Percentiles rank a stretch among this genome's conserved stretches.
phyloP scores from a whole-genome alignment of 495 filamentous ascomycete genomes.

The Lasiosphaeriaceae sp. region DNA sequence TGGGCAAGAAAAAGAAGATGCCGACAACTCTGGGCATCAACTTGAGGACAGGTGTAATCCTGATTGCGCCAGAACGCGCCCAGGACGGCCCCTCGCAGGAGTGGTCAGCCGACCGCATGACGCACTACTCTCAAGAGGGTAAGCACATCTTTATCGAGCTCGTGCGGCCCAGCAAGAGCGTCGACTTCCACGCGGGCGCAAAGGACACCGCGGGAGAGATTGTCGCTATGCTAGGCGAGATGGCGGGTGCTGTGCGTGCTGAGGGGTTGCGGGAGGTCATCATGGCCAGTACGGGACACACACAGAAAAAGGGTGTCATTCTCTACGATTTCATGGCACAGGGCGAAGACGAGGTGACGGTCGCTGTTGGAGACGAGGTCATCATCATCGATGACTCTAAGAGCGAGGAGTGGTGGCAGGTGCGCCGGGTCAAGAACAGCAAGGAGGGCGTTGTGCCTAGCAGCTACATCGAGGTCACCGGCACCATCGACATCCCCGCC shows the following conservation, averaged over 20 bases:
- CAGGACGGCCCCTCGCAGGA: constrained; percentile 78
- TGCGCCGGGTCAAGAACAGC: constrained; percentile 81
- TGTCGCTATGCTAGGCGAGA: constrained; percentile 78
- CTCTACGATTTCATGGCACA: constrained; percentile 96
- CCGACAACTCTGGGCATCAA: constrained; percentile 92
- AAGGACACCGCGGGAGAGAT: constrained; percentile 97
- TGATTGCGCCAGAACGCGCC: constrained; percentile 82
- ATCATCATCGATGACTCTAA: constrained; percentile 82
- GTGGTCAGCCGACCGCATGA: constrained; percentile 91
- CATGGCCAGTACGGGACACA: constrained; percentile 63
- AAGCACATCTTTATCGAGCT: constrained; percentile 98
- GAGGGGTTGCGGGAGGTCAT: constrained; percentile 86
- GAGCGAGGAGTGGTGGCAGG: constrained; percentile 98
- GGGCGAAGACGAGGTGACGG: constrained; percentile 93
- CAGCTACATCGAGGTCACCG: constrained; percentile 87
- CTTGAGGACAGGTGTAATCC: constrained; percentile 76
- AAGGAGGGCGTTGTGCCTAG: constrained; percentile 98
- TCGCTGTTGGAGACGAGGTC: constrained; percentile 85
- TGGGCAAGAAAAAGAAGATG: constrained; percentile 97
- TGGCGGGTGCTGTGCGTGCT: constrained; percentile 77
- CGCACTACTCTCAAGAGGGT: constrained; percentile 92
- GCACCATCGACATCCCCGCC: constrained; percentile 45
- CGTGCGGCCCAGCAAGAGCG: constrained; percentile 81
- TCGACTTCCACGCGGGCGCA: constrained; percentile 95
- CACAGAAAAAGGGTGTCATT: constrained; percentile 72